Evolutionary conservation across 148 eudicot species (phyloP).

Genomic region (Chenopodium suecicum): DNA sequence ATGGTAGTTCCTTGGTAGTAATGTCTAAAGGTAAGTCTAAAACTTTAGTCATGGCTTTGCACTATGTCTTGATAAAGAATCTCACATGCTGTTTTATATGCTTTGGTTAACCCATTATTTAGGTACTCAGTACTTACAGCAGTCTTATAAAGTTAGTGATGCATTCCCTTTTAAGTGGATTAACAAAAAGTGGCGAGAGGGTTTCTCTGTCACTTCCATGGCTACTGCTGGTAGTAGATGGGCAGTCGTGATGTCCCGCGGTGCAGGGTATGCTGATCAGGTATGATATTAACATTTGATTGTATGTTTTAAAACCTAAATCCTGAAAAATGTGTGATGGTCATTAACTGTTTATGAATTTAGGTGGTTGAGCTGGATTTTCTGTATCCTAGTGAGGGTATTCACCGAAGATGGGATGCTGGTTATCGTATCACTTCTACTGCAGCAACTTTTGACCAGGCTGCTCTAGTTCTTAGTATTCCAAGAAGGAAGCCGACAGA

Average conservation of each 20-base stretch:
- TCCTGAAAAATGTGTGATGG: neutral
- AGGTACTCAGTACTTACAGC: slow-evolving; percentile 86
- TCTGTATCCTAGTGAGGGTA: slow-evolving; percentile 96
- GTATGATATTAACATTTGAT: slow-evolving; percentile 27
- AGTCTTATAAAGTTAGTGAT: slow-evolving; percentile 95
- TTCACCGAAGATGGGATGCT: slow-evolving; percentile 86
- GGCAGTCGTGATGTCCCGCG: slow-evolving; percentile 99
- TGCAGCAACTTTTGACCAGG: slow-evolving; percentile 83
- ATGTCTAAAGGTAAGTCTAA: slow-evolving; percentile 84
- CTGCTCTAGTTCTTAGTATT: slow-evolving; percentile 79
- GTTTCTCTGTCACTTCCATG: slow-evolving; percentile 89
- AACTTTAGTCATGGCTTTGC: neutral
- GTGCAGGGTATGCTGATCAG: slow-evolving; percentile 84
- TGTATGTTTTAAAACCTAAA: neutral
- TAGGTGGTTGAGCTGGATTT: slow-evolving; percentile 98
- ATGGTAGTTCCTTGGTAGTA: slow-evolving; percentile 84
- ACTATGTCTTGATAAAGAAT: neutral
- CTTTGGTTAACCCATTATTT: slow-evolving; percentile 3
- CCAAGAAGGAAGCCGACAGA: slow-evolving; percentile 75
- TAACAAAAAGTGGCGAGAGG: slow-evolving; percentile 93
- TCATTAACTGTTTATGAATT: neutral
- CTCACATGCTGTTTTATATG: neutral
- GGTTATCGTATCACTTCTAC: slow-evolving; percentile 91
- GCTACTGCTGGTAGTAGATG: slow-evolving; percentile 88
- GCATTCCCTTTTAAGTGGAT: slow-evolving; percentile 97